Conservation (phyloP, 176 grass and related monocot species). For the Aegilops umbellulata region DNA sequence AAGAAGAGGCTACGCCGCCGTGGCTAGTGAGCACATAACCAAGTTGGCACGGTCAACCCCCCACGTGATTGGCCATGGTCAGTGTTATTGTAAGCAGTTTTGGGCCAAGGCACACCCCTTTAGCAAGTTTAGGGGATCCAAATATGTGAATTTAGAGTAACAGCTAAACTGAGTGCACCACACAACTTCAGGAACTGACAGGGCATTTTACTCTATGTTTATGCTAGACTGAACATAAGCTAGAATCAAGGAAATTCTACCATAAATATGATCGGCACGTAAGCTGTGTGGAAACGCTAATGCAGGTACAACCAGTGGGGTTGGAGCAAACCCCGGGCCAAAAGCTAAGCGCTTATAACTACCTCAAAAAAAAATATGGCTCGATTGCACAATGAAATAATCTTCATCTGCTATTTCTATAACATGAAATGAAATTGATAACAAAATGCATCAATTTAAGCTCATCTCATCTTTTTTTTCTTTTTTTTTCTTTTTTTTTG, state of each 20-base stretch:
- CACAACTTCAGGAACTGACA: not conserved
- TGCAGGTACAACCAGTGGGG: no score
- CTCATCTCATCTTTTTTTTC: no score
- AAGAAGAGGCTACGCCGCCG: not conserved
- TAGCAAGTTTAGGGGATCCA: not conserved
- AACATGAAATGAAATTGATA: not conserved
- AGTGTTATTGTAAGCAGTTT: not conserved
- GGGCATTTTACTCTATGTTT: not conserved
- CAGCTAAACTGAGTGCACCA: not conserved
- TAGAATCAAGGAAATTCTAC: not conserved
- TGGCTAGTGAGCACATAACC: not conserved
- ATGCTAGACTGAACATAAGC: not conserved
- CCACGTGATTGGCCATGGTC: not conserved
- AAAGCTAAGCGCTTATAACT: not conserved
- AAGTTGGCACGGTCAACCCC: not conserved
- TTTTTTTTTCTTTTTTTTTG: no score
- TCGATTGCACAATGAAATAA: not conserved
- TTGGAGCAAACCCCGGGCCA: not conserved
- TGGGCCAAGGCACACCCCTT: not conserved
- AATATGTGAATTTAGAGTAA: not conserved
- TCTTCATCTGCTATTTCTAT: not conserved
- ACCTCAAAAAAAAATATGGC: not conserved
- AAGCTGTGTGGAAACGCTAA: not conserved
- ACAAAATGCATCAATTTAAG: not conserved
- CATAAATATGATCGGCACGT: not conserved